Evolutionary conservation across 257 asterid genomes (phyloP), one percentile per base, ranked within the genome.

Genomic region (Leonotis leonurus): DNA sequence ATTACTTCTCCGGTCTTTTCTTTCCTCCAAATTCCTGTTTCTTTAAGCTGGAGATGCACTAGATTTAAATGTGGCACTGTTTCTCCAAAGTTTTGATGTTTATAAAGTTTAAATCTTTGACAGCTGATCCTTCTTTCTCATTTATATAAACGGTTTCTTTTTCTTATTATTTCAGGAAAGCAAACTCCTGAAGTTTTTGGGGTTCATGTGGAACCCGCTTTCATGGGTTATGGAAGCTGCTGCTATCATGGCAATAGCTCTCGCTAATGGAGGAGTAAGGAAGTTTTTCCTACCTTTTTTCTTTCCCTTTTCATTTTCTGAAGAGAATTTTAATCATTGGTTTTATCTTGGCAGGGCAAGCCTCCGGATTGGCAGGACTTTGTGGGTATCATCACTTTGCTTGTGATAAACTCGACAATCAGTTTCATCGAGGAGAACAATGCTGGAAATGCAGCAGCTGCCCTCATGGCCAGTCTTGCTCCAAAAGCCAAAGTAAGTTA

Each of bases 181-280:
- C 80, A 92, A 92, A 73, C 39, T 92, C 29, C 70, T 92, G 45
- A 92, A 92, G 75, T 92, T 88, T 71, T 65, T 88, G 78, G 98
- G 98, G 68, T 92, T 92, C 78, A 92, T 92, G 98, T 92, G 98
- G 98, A 92, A 92, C 64, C 98, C 98, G 62, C 94, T 92, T 14
- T 92, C 98, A 56, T 92, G 98, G 98, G 98, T 92, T 58, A 92
- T 92, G 98, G 98, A 92, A 79, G 97, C 97, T 74, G 98, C 98
- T 33, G 98, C 98, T 12, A 81, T 92, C 65, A 92, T 92, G 98
- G 96, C 98, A 6, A 92, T 92, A 69, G 98, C 97, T 45, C 98
- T 92, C 70, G 98, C 98, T 46, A 92, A 92, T 78, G 98, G 98
- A 79, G 98, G 98, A 64, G 98, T 92, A 69, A 80, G 90, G 48